Evolutionary conservation across 208 protist genomes (phyloP).

Genomic region (Crithidia fasciculata): DNA sequence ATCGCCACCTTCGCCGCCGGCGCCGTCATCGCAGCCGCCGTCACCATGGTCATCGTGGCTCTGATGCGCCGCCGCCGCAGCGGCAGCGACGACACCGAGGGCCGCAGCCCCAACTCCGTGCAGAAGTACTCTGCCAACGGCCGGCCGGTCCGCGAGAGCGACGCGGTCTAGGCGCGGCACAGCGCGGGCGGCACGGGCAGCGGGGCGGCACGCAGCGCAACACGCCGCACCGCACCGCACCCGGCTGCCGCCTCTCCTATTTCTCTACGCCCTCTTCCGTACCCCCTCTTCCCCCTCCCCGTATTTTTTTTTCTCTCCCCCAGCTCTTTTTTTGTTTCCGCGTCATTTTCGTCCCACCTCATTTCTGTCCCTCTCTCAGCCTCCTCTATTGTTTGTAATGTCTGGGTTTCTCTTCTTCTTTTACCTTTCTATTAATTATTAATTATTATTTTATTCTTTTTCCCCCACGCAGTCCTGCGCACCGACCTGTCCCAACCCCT

Average conservation of each 20-base stretch:
- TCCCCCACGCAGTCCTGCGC: too few species aligned
- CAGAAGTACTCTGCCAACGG: background rate
- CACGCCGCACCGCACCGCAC: too few species aligned
- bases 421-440: too few species aligned
- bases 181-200: too few species aligned
- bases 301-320: background rate
- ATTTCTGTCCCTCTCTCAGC: too few species aligned
- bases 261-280: background rate
- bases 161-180: background rate
- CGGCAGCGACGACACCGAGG: too few species aligned
- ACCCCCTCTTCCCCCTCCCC: background rate
- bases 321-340: background rate
- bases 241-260: too few species aligned
- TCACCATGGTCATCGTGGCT: conserved; percentile 5
- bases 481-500: too few species aligned
- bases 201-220: background rate
- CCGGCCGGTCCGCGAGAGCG: background rate
- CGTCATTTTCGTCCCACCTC: too few species aligned
- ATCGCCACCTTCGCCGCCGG: conserved; percentile 14
- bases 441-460: too few species aligned
- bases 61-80: background rate
- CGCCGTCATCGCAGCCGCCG: background rate
- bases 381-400: too few species aligned
- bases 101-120: background rate
- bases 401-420: too few species aligned